Conservation (phyloP, 1,284 basidiomycete genomes). For the Tetrapyrgos nigripes region DNA sequence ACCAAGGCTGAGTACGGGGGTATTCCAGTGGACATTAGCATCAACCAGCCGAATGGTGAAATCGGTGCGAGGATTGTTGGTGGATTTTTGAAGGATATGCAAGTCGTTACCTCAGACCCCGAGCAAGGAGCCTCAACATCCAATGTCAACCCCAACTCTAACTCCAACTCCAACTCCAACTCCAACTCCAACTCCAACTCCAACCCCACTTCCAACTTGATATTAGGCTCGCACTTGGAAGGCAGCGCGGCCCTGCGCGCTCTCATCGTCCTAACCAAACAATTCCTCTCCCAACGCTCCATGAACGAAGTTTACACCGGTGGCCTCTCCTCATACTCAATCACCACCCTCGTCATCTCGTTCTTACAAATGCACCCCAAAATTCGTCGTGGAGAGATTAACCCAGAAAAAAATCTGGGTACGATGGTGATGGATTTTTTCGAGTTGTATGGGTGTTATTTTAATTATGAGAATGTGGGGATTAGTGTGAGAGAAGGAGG, state of each 20-base stretch:
- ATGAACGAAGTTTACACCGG: slow-evolving; percentile 99
- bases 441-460: slow-evolving; percentile 92
- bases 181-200: no score
- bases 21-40: slow-evolving; percentile 89
- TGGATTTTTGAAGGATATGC: slow-evolving; percentile 77
- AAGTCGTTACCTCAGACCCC: neutral
- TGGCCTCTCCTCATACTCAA: slow-evolving; percentile 93
- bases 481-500: slow-evolving; percentile 89
- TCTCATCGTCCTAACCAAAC: slow-evolving; percentile 89
- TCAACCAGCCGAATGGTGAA: slow-evolving; percentile 90
- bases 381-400: slow-evolving; percentile 87
- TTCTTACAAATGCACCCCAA: slow-evolving; percentile 98
- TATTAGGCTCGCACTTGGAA: slow-evolving; percentile 23
- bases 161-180: no score
- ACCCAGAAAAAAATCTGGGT: slow-evolving; percentile 88
- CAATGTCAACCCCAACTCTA: no score
- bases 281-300: slow-evolving; percentile 87
- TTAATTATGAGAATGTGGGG: slow-evolving; percentile 92
- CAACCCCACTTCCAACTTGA: slow-evolving; percentile 34
- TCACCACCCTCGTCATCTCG: slow-evolving; percentile 91
- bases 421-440: slow-evolving; percentile 96
- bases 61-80: slow-evolving; percentile 84
- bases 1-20: slow-evolving; percentile 73
- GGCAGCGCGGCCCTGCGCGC: slow-evolving; percentile 69
- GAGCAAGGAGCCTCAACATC: no score